Base-by-base conservation (phyloP, 225 moss, liverwort and hornwort genomes). In the Bryoerythrophyllum caledonicum region DNA sequence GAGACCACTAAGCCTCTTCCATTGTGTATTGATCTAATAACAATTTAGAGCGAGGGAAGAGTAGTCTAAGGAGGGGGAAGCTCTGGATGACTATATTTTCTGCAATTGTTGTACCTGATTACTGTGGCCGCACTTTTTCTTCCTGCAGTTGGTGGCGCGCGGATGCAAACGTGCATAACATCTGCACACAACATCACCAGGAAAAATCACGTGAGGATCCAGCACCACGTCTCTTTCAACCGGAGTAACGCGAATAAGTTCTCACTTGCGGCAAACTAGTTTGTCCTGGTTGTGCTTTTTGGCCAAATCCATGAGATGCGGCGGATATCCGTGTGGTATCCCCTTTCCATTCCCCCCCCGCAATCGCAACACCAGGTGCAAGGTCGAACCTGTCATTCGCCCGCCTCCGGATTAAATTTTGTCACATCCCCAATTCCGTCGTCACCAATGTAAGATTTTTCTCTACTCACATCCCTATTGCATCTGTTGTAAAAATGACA, bases 101-200 rank as follows among this genome's bases (percentile, higher is more conserved):
- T 65, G 38, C 8, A 41, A 10, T 9, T 20, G 52, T 0, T 37
- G 41, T 41, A 78, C 82, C 94, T 92, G 94, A 65, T 91, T 92
- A 53, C 88, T 94, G 72, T 92, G 94, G 25, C 94, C 92, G 38
- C 94, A 94, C 77, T 94, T 94, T 37, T 89, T 94, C 79, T 94
- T 92, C 60, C 91, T 79, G 71, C 94, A 91, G 44, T 94, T 94
- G 0, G 92, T 90, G 53, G 92, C 94, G 10, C 91, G 82, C 1
- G 94, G 92, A 62, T 92, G 92, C 40, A 91, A 77, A 49, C 92
- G 90, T 17, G 92, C 94, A 41, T 92, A 89, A 65, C 94, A 94
- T 75, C 90, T 94, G 71, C 81, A 68, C n/a, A 78, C 26, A 70
- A 23, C 25, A 72, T 41, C 5, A 19, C 72, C 24, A 67, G 34